These are phyloP conservation scores for Bassia scoparia DNA, from an alignment of 148 eudicot species.

Conservation along the genomic window DNA sequence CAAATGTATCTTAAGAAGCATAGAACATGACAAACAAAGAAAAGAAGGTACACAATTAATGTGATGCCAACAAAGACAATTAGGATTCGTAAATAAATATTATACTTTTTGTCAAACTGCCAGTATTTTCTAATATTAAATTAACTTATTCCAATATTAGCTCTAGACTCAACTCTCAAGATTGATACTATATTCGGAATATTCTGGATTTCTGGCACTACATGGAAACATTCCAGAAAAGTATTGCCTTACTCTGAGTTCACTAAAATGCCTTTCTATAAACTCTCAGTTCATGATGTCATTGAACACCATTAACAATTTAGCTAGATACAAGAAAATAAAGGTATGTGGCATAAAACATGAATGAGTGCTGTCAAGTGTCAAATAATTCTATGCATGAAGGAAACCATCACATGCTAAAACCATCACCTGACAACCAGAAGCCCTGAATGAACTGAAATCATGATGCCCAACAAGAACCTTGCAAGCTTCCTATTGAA, in stretches of 20 bases:
- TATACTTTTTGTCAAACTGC: background rate
- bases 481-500: slow-evolving; percentile 74
- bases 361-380: too few relatives aligned
- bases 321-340: too few relatives aligned
- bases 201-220: background rate
- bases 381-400: too few relatives aligned
- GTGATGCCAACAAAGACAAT: background rate
- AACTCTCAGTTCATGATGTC: background rate
- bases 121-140: background rate
- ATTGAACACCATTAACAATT: background rate
- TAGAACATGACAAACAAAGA: background rate
- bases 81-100: background rate
- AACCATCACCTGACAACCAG: slow-evolving; percentile 85
- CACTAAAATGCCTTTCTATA: background rate
- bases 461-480: slow-evolving; percentile 84
- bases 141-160: too few relatives aligned
- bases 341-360: too few relatives aligned
- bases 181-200: background rate
- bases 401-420: too few relatives aligned
- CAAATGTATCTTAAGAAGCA: background rate
- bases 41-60: background rate
- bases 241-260: background rate
- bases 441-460: slow-evolving; percentile 93
- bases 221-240: background rate
- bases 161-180: background rate